These are phyloP conservation scores for Megacollybia marginata DNA, from an alignment of 768 basidiomycete genomes.

Conservation along the genomic window DNA sequence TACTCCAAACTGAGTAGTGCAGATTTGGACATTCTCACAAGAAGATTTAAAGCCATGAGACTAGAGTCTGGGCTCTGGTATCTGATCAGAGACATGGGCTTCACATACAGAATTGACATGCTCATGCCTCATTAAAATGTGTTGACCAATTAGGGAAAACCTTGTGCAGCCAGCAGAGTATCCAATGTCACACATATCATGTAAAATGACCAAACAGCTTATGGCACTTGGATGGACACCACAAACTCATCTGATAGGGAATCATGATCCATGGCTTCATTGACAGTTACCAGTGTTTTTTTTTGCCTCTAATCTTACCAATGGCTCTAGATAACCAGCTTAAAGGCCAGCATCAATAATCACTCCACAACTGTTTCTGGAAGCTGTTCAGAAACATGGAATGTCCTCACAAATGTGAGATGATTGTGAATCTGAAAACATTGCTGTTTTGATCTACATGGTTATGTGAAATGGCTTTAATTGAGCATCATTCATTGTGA, in stretches of 20 bases:
- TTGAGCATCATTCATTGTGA: no score
- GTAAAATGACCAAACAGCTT: constrained; percentile 20
- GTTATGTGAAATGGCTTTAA: no score
- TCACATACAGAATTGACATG: constrained; percentile 15
- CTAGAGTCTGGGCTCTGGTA: constrained; percentile 21
- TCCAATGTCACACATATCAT: constrained; percentile 7
- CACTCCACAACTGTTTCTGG: no score
- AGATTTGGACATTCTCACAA: neutral
- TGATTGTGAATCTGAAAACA: no score
- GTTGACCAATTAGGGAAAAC: constrained; percentile 19
- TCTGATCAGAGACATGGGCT: constrained; percentile 17
- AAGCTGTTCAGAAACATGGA: no score
- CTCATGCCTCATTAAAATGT: constrained; percentile 13
- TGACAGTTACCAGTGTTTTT: constrained; percentile 15
- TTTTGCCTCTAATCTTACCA: no score
- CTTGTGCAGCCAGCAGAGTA: constrained; percentile 13
- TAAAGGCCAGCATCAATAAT: neutral
- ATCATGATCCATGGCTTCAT: constrained; percentile 6
- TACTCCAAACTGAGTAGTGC: neutral
- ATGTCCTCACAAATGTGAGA: no score
- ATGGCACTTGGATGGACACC: constrained; percentile 29
- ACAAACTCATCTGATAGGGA: constrained; percentile 24
- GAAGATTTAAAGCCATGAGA: constrained; percentile 5
- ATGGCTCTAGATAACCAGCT: no score
- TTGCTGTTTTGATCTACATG: no score